Evolutionary conservation across 495 filamentous ascomycete genomes (phyloP), one percentile per base, ranked within the genome.

Genomic region (Astrothelium subdiscretum): DNA sequence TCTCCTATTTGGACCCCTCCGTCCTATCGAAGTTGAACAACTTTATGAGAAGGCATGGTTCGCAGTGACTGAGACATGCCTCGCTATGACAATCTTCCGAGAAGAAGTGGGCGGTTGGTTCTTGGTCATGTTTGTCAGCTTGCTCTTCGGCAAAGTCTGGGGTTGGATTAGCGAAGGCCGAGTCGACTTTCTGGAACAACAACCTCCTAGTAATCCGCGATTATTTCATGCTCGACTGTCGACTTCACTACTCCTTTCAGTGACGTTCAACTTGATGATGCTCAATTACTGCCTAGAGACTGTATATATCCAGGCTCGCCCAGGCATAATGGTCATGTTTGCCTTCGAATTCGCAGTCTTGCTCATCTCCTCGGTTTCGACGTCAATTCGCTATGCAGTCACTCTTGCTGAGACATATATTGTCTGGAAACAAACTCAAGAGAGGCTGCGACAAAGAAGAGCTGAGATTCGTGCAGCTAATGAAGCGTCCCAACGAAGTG

Each of bases 261-360:
- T 94, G 43, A 58, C 82, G 18, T 95, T 92, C 74, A 85, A 95
- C 72, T 69, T 81, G 27, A 86, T 80, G 66, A 83, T 98, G 76
- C 79, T 97, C 63, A 78, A 75, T 27, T 96, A 97, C 70, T 87
- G 87, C 63, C 76, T 95, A 67, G 79, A 83, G 11, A 89, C 87
- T 1, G 91, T 98, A 29, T 83, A 96, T 22, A 82, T 87, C 51
- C 84, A 91, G 64, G 89, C 94, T 0, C 84, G 89, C 22, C 91
- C 94, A 0, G 91, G 94, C 60, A 97, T 98, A 90, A 98, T 98
- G 95, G 90, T 98, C 61, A 97, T 97, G 91, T 98, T 98, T 70
- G 85, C 91, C 20, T 97, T 98, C 68, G 94, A 98, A 72, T 98
- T 97, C 67, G 91, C 91, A 13, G 83, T 98, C 62, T 74, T 97